phyloP scores from a whole-genome alignment of 768 basidiomycete genomes.

The Amanita polypyramis region DNA sequence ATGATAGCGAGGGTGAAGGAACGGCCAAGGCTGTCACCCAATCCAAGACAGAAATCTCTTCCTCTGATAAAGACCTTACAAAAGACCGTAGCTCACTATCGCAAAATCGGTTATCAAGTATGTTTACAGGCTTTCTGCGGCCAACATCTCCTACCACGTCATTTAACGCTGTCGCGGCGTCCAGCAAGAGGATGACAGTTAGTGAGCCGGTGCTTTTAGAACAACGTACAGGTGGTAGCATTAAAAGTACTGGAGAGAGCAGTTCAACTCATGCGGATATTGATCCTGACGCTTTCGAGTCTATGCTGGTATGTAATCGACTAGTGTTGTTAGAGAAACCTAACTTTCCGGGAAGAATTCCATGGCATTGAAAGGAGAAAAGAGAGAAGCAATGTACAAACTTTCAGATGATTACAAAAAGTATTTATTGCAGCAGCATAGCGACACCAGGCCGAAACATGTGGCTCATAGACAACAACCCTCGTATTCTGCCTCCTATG shows the following conservation, averaged over 20 bases:
- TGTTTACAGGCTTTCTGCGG: slow-evolving; percentile 60
- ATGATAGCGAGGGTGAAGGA: slow-evolving; percentile 37
- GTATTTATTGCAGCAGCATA: slow-evolving; percentile 52
- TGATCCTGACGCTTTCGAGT: slow-evolving; percentile 45
- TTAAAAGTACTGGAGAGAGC: slow-evolving; percentile 1
- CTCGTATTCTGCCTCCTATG: slow-evolving; percentile 42
- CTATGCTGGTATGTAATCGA: slow-evolving; percentile 50
- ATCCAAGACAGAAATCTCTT: slow-evolving; percentile 5
- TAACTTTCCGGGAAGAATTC: slow-evolving; percentile 41
- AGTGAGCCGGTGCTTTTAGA: slow-evolving; percentile 62
- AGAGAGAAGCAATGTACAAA: slow-evolving; percentile 50
- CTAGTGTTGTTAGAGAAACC: not conserved
- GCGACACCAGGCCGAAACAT: slow-evolving; percentile 21
- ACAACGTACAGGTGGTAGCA: slow-evolving; percentile 24
- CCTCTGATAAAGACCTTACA: slow-evolving; percentile 12
- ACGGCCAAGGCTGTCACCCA: slow-evolving; percentile 43
- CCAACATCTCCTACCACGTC: slow-evolving; percentile 30
- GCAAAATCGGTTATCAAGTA: slow-evolving; percentile 49
- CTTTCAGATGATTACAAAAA: slow-evolving; percentile 55
- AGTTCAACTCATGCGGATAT: slow-evolving; percentile 26
- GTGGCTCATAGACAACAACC: slow-evolving; percentile 17
- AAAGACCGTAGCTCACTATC: slow-evolving; percentile 48
- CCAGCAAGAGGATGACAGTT: slow-evolving; percentile 46
- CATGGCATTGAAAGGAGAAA: slow-evolving; percentile 62
- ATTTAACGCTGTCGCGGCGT: slow-evolving; percentile 18